Base-by-base conservation (phyloP, 2,329 filamentous ascomycete genomes). In the Penicillium italicum region DNA sequence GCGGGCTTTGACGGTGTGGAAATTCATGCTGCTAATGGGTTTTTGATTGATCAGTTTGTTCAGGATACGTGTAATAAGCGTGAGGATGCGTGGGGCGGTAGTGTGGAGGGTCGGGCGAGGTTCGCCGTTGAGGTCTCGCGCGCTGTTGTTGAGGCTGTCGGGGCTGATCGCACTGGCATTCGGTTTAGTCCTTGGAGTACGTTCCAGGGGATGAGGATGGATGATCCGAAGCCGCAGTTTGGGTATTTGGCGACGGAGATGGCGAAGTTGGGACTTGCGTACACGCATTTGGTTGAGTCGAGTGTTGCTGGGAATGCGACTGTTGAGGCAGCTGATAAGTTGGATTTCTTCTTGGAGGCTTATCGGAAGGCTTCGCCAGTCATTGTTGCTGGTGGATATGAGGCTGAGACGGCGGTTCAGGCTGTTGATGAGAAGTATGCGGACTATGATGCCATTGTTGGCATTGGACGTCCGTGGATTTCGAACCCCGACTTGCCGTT, bases 211-310 rank as follows among this genome's bases (percentile, higher is more conserved):
- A 76, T 89, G 85, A 73, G 74, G 31, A 87, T 88, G 83, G 61
- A 69, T 0, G 78, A 89, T 42, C 85, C 85, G 0, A 65, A 83
- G 9, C 82, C 85, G 0, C 85, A 89, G 58, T 90, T 88, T 65
- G 74, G 73, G 0, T 76, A 89, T 62, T 66, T 88, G 8, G 76
- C 84, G 40, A 63, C 72, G 31, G 76, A 80, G 40, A 72, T 85
- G 11, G 80, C 77, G 50, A 69, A 74, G 26, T 67, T 85, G 1
- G 76, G 79, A 1, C 72, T 89, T 14, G 80, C 84, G 0, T 89
- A 85, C 64, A 66, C 87, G 2, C 85, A 88, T 66, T 55, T 87
- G 0, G 73, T 89, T 8, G 84, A 89, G 64, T 78, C 82, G 0
- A 78, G 83, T 0, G 72, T 85, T 53, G 44, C 59, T 6, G 68